Base-by-base conservation (phyloP, 345 rosid genomes). In the Kandelia obovata region DNA sequence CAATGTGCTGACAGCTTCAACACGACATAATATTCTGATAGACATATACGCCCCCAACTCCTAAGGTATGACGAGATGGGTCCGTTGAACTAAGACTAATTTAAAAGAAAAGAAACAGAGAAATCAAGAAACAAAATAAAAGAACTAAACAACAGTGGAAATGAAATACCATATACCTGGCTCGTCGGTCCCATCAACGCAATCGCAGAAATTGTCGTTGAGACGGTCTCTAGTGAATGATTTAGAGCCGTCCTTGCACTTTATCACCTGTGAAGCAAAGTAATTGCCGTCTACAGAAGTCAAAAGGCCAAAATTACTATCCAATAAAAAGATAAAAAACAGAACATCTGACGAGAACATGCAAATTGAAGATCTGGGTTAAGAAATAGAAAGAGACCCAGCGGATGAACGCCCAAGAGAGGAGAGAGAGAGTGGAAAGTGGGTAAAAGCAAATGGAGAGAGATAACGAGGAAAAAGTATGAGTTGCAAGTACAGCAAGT, bases 141-240 rank as follows among this genome's bases (percentile, higher is more conserved):
- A 23, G 25, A 30, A 4, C 21, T 26, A 37, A 68, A 47, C 5
- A 11, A 20, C 28, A 19, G 15, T 7, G 13, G 30, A 16, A n/a
- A 73, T 39, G 61, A 1, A 58, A 70, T 4, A 28, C 19, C 3
- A 25, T 6, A 26, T 21, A 95, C 99, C 99, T 39, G 98, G 98
- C 79, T 92, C 99, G 65, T 92, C 98, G 23, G 96, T 95, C 37
- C 99, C 98, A 35, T 95, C 99, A 64, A 85, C 55, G 74, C 99
- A 95, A 65, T 95, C 99, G 65, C 99, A 95, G 82, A 83, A 95
- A 76, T 95, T 69, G 69, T 95, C 99, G 32, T 95, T 95, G 69
- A 95, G 87, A 75, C 86, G 92, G 71, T 95, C 96, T 73, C 82
- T 83, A 39, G 82, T 39, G 79, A 95, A 90, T 32, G 86, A 87